Evolutionary conservation across 306 rosid genomes (phyloP), one percentile per base, ranked within the genome.

Genomic region (Carpinus fangiana): DNA sequence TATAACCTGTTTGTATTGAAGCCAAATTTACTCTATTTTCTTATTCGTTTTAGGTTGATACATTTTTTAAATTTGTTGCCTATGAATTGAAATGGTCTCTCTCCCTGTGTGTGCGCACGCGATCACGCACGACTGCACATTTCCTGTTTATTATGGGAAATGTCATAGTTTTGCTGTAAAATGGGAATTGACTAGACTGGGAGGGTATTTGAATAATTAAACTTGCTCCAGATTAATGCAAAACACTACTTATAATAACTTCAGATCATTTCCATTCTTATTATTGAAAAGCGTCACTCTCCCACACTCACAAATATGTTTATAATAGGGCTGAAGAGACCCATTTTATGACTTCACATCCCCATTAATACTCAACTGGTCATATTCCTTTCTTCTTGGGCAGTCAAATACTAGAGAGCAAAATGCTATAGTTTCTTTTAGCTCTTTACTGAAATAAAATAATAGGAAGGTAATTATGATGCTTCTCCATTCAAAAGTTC

Each of bases 1-100:
- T 76, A 69, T 69, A 66, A 72, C 53, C 26, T 65, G 38, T 72
- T 54, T 79, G 23, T 48, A 67, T 72, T 75, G 72, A 73, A 54
- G 72, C 65, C 8, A 72, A 50, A 73, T 50, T 14, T 41, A 23
- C 61, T 47, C 21, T 9, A 60, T 41, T 81, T 46, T 73, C 41
- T 47, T 73, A 52, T 51, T 36, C 60, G 14, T 46, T 41, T 65
- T 66, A 66, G 71, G 71, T 66, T 66, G 21, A 9, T 18, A 31
- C 51, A 8, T 38, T 3, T 41, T 14, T 38, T 23, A 5, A 18
- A 34, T 38, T 26, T 67, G 28, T 4, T 16, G 16, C 18, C 43
- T 61, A 12, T 28, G 7, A n/a, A 59, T 59, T 59, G 36, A 23
- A 59, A 11, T 48, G 52, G 52, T 48, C 14, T 5, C 45, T 41